A percentile compares a stretch with the other conserved stretches of the same genome.
These are phyloP conservation scores for Salix brachista DNA, from an alignment of 345 rosid genomes.

Conservation along the genomic window DNA sequence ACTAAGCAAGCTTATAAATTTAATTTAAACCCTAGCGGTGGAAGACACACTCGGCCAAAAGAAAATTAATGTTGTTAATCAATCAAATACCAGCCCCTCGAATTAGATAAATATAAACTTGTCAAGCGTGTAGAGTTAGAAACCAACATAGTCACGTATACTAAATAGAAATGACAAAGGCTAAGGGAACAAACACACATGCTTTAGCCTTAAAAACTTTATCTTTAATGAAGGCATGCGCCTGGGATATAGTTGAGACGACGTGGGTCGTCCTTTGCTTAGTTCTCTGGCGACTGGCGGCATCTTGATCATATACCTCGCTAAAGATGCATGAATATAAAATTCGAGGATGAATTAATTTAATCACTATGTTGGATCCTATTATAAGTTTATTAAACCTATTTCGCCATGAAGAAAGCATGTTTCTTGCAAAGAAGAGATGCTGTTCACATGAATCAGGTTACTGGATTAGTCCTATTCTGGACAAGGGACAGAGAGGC, in stretches of 20 bases:
- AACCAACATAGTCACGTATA: slow-evolving; percentile 34
- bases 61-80: not conserved
- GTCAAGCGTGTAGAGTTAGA: slow-evolving; percentile 31
- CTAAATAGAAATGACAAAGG: slow-evolving; percentile 15
- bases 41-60: slow-evolving; percentile 9
- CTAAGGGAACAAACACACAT: slow-evolving; percentile 19
- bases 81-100: not conserved
- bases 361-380: not conserved
- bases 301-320: not conserved
- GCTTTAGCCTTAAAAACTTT: slow-evolving; percentile 16
- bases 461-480: not conserved
- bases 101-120: not conserved
- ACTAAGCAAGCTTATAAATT: not conserved
- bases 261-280: slow-evolving; percentile 26
- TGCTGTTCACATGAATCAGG: not conserved
- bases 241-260: slow-evolving; percentile 20
- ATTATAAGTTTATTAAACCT: not conserved
- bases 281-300: slow-evolving; percentile 29
- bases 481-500: not conserved
- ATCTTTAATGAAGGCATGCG: slow-evolving; percentile 35
- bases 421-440: not conserved
- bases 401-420: not conserved
- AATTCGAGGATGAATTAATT: not conserved
- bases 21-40: slow-evolving; percentile 5
- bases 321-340: not conserved